phyloP scores from a whole-genome alignment of 345 rosid genomes.

The Capsella bursapastoris region DNA sequence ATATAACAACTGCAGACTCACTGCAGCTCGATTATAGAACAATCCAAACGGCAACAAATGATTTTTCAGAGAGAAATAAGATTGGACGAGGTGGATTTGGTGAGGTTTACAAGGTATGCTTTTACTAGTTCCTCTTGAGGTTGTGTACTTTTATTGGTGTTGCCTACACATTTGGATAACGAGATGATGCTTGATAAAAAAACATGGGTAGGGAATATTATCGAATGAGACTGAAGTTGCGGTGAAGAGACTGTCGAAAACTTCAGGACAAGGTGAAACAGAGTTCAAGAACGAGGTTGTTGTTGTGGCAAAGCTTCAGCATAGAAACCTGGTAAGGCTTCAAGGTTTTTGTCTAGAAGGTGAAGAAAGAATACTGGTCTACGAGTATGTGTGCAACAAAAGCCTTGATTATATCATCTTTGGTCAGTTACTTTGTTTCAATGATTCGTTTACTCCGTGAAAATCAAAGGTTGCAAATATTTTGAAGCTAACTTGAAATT shows the following conservation, averaged over 20 bases:
- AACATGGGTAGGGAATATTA: not conserved
- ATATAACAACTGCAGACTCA: not conserved
- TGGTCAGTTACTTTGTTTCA: too few species aligned
- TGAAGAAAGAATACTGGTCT: not conserved
- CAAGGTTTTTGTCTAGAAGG: not conserved
- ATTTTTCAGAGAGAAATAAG: not conserved
- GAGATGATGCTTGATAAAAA: too few species aligned
- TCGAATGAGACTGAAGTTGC: not conserved
- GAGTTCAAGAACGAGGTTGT: slow-evolving; percentile 1
- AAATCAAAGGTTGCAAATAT: too few species aligned
- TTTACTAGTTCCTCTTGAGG: too few species aligned
- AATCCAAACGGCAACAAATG: not conserved
- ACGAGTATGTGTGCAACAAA: not conserved
- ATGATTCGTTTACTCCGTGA: too few species aligned
- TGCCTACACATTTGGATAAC: too few species aligned
- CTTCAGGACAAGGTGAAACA: not conserved
- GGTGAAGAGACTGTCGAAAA: not conserved
- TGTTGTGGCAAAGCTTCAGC: not conserved
- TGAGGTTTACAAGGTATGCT: not conserved
- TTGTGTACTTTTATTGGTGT: too few species aligned
- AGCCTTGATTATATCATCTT: too few species aligned
- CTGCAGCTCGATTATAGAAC: not conserved
- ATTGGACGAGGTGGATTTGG: not conserved
- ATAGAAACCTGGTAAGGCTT: not conserved
- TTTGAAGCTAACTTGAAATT: too few species aligned